These are phyloP conservation scores for Lentinus tigrinus DNA, from an alignment of 768 basidiomycete species.

Conservation along the genomic window DNA sequence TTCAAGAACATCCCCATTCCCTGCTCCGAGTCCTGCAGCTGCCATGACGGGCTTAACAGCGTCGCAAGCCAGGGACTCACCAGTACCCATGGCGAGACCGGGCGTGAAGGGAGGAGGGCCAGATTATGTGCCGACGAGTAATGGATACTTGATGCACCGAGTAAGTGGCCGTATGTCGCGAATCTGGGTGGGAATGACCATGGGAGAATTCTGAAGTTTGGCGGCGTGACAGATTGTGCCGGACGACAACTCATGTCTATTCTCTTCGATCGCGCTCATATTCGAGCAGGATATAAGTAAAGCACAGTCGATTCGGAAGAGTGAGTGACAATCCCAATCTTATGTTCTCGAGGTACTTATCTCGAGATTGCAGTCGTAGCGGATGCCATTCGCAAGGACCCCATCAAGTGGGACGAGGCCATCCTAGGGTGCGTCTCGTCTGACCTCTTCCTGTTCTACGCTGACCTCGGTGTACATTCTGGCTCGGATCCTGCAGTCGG, in stretches of 20 bases:
- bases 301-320: slow-evolving; percentile 67
- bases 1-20: slow-evolving; percentile 4
- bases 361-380: slow-evolving; percentile 62
- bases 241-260: slow-evolving; percentile 97
- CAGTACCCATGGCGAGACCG: slow-evolving; percentile 20
- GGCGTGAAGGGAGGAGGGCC: slow-evolving; percentile 38
- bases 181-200: not conserved
- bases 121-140: slow-evolving; percentile 56
- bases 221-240: slow-evolving; percentile 64
- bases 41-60: slow-evolving; percentile 25
- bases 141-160: slow-evolving; percentile 68
- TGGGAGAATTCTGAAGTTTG: not conserved
- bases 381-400: slow-evolving; percentile 71
- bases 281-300: slow-evolving; percentile 82
- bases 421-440: slow-evolving; percentile 68
- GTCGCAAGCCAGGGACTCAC: slow-evolving; percentile 22
- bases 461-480: not conserved
- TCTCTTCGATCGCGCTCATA: slow-evolving; percentile 80
- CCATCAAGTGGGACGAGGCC: slow-evolving; percentile 75
- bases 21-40: slow-evolving; percentile 24
- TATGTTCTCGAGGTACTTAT: not conserved
- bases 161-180: slow-evolving; percentile 37
- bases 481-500: slow-evolving; percentile 38
- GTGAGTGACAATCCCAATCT: slow-evolving; percentile 40
- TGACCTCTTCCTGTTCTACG: not conserved